Evolutionary conservation across 2,329 filamentous ascomycete genomes (phyloP).

Genomic region (Pseudocercospora fuligena): DNA sequence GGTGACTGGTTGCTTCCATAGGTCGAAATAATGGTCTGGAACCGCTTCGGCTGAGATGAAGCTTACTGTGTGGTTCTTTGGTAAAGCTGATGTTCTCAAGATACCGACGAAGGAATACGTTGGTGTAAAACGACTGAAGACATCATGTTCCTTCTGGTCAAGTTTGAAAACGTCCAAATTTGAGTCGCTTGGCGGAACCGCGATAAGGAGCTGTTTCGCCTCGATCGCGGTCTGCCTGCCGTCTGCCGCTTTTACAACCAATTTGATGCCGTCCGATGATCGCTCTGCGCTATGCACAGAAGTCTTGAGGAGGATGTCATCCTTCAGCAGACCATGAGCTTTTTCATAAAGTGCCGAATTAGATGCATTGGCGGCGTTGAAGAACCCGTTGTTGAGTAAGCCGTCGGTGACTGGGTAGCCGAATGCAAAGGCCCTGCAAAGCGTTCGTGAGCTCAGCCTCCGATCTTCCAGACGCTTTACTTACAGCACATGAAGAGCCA

Average conservation of each 20-base stretch:
- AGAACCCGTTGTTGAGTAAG: background rate
- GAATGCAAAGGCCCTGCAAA: constrained; percentile 8
- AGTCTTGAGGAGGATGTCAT: constrained; percentile 7
- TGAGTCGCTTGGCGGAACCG: constrained; percentile 10
- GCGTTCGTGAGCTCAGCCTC: background rate
- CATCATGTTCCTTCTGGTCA: constrained; percentile 9
- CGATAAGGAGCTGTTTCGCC: constrained; percentile 14
- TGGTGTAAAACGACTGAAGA: constrained; percentile 3
- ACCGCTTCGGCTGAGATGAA: constrained; percentile 8
- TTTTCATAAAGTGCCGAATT: constrained; percentile 11
- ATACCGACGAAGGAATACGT: constrained; percentile 1
- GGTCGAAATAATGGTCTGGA: constrained; percentile 14
- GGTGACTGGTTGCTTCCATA: constrained; percentile 4
- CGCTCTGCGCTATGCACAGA: constrained; percentile 6
- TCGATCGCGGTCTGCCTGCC: constrained; percentile 9
- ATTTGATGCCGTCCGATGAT: background rate
- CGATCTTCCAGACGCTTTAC: background rate
- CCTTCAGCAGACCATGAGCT: background rate
- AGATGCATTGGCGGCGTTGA: constrained; percentile 6
- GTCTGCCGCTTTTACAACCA: constrained; percentile 5
- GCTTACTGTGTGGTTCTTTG: constrained; percentile 8
- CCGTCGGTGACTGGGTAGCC: constrained; percentile 1
- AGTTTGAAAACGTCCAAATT: constrained; percentile 10
- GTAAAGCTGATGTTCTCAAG: constrained; percentile 6
- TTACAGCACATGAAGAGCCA: constrained; percentile 18